Conservation (phyloP, 2,329 filamentous ascomycete genomes). For the Xylaria sp. region DNA sequence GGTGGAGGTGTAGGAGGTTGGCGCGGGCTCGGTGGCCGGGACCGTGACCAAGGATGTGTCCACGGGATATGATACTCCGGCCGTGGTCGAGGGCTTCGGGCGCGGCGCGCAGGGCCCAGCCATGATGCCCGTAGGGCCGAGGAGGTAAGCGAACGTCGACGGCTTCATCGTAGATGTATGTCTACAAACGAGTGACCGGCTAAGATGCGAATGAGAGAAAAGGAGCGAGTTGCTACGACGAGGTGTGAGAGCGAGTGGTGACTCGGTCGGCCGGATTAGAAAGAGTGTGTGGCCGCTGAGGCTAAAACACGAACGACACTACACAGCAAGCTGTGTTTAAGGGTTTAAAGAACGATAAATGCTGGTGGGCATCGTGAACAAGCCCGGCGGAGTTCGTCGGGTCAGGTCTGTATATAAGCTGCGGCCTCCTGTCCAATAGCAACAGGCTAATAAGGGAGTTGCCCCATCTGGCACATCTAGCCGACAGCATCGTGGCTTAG, state of each 20-base stretch:
- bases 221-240: background rate
- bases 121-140: conserved; percentile 23
- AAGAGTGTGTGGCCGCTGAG: conserved; percentile 10
- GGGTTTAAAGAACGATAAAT: background rate
- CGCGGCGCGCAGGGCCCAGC: conserved; percentile 21
- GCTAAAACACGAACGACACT: background rate
- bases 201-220: background rate
- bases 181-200: background rate
- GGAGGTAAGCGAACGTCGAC: conserved; percentile 19
- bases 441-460: conserved; percentile 6
- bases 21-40: conserved; percentile 1
- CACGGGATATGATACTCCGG: background rate
- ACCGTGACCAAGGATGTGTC: background rate
- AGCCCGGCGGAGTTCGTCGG: background rate
- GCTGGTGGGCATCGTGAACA: conserved; percentile 6
- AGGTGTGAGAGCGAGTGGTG: conserved; percentile 2
- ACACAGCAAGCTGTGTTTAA: conserved; percentile 1
- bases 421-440: background rate
- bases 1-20: conserved; percentile 1
- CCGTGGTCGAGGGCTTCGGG: conserved; percentile 6
- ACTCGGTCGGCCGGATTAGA: background rate
- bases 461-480: conserved; percentile 12
- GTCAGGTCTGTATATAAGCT: conserved; percentile 6
- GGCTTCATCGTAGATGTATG: conserved; percentile 22
- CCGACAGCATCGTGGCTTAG: conserved; percentile 9